Percentiles rank a stretch among this genome's conserved stretches.
phyloP scores from a whole-genome alignment of 768 basidiomycete species.

The Boletus pseudopeckii region DNA sequence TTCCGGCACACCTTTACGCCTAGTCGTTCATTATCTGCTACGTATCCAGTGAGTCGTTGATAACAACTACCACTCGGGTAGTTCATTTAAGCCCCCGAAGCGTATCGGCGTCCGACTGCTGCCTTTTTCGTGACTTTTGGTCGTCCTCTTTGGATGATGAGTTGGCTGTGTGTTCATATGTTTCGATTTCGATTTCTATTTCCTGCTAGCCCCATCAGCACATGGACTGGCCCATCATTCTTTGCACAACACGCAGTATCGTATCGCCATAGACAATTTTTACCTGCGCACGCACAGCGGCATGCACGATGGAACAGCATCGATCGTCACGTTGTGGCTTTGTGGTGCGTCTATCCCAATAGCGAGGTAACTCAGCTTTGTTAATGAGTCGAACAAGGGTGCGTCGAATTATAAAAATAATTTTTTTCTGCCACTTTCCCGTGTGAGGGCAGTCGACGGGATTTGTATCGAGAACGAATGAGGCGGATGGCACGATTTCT shows the following conservation, averaged over 20 bases:
- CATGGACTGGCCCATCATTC: background rate
- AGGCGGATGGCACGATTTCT: background rate
- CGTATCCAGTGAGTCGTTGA: background rate
- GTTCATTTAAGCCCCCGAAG: background rate
- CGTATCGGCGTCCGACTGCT: background rate
- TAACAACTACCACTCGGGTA: background rate
- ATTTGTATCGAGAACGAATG: background rate
- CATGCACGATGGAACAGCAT: too few relatives aligned
- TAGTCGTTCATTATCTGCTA: background rate
- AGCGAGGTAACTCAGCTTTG: background rate
- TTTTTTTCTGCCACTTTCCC: background rate
- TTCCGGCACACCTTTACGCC: background rate
- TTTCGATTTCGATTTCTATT: background rate
- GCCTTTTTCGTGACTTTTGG: background rate
- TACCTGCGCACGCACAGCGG: background rate
- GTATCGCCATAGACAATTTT: background rate
- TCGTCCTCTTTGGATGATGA: background rate
- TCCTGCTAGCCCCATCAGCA: constrained; percentile 3
- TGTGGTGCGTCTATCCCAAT: background rate
- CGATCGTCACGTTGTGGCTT: background rate
- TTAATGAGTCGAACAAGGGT: background rate
- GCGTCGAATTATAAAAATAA: background rate
- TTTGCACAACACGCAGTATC: background rate
- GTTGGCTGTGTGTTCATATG: background rate
- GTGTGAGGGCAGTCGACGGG: background rate